Percentiles rank a stretch among this genome's conserved stretches.
These are phyloP conservation scores for Drechslerella coelobrocha DNA, from an alignment of 2,329 filamentous ascomycete genomes.

Conservation along the genomic window DNA sequence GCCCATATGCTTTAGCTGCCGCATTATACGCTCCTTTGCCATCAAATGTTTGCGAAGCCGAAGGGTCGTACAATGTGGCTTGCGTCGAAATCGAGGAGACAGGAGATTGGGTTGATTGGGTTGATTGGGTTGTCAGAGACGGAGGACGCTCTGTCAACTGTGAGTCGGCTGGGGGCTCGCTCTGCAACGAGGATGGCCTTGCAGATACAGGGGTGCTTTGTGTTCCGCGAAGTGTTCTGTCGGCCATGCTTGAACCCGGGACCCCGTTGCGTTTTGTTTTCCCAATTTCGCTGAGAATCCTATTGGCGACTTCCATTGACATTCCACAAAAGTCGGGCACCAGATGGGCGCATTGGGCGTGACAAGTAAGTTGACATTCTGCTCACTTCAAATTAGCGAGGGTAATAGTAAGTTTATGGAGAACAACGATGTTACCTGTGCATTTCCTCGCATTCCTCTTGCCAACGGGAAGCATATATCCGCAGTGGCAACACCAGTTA, in stretches of 20 bases:
- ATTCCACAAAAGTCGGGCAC: slow-evolving; percentile 99
- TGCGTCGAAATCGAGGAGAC: slow-evolving; percentile 45
- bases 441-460: slow-evolving; percentile 95
- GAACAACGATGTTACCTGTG: slow-evolving; percentile 66
- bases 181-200: slow-evolving; percentile 58
- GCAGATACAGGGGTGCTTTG: slow-evolving; percentile 11
- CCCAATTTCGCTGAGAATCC: slow-evolving; percentile 86
- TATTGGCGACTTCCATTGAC: slow-evolving; percentile 96
- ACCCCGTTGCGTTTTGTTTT: slow-evolving; percentile 61
- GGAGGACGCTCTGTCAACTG: slow-evolving; percentile 53
- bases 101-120: slow-evolving; percentile 31
- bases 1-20: slow-evolving; percentile 64
- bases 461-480: slow-evolving; percentile 91
- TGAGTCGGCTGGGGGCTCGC: slow-evolving; percentile 53
- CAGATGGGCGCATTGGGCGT: slow-evolving; percentile 88
- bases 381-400: slow-evolving; percentile 25
- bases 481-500: slow-evolving; percentile 99
- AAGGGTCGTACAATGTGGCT: slow-evolving; percentile 57
- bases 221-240: slow-evolving; percentile 27
- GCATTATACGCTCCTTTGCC: slow-evolving; percentile 53
- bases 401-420: not conserved
- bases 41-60: slow-evolving; percentile 52
- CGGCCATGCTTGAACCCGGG: slow-evolving; percentile 33
- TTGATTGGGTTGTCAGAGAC: slow-evolving; percentile 54
- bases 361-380: slow-evolving; percentile 92